These are phyloP conservation scores for Picea glauca DNA, from an alignment of 75 land plant species.

Conservation along the genomic window DNA sequence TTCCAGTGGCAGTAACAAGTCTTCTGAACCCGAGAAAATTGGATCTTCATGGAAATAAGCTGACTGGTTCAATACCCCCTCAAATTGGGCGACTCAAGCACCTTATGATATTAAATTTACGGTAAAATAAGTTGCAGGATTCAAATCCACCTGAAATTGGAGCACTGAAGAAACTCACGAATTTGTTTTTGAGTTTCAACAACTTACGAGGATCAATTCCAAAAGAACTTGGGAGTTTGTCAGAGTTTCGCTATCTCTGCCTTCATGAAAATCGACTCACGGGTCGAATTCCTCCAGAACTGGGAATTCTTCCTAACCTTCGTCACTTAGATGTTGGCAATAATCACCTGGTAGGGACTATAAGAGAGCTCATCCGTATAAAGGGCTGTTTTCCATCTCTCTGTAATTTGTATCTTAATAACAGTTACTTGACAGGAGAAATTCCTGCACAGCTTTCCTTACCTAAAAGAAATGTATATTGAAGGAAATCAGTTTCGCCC, in stretches of 20 bases:
- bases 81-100: slow-evolving; percentile 30
- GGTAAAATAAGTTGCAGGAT: slow-evolving; percentile 96
- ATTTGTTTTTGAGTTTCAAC: slow-evolving; percentile 90
- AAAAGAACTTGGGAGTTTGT: slow-evolving; percentile 74
- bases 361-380: slow-evolving; percentile 76
- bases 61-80: slow-evolving; percentile 31
- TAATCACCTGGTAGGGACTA: slow-evolving; percentile 83
- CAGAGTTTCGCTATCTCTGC: slow-evolving; percentile 81
- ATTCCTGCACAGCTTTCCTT: slow-evolving; percentile 79
- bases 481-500: too few relatives aligned
- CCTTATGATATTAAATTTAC: slow-evolving; percentile 47
- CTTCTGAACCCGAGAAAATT: slow-evolving; percentile 77
- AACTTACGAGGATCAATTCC: slow-evolving; percentile 90
- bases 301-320: slow-evolving; percentile 71
- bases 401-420: slow-evolving; percentile 79
- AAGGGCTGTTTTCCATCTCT: slow-evolving; percentile 83
- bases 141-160: slow-evolving; percentile 85
- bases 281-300: slow-evolving; percentile 83
- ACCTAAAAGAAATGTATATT: too few relatives aligned
- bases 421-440: slow-evolving; percentile 77
- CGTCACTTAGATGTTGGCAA: slow-evolving; percentile 83
- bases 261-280: slow-evolving; percentile 80
- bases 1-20: slow-evolving; percentile 87
- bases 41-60: slow-evolving; percentile 45
- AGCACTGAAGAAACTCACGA: slow-evolving; percentile 66